Percentiles rank a stretch among this genome's conserved stretches.
These are phyloP conservation scores for Usnea hakonensis DNA, from an alignment of 495 filamentous ascomycete species.

Conservation along the genomic window DNA sequence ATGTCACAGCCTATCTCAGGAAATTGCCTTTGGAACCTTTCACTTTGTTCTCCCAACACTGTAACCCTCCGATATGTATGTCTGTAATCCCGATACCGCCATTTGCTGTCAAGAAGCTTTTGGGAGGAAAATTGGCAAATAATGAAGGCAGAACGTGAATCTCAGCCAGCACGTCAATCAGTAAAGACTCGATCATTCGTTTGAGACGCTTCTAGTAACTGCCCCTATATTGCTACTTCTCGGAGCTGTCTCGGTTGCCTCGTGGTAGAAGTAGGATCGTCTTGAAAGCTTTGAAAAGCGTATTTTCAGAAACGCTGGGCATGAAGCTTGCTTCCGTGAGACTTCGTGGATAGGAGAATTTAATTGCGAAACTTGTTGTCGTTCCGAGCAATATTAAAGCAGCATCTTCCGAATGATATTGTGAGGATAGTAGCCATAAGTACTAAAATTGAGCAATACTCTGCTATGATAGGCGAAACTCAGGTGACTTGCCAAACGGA, in stretches of 20 bases:
- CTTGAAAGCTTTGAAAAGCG: not conserved
- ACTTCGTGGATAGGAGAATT: too few relatives aligned
- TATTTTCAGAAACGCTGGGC: not conserved
- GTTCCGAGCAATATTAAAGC: not conserved
- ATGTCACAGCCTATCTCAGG: too few relatives aligned
- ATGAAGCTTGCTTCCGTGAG: not conserved
- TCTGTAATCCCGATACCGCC: not conserved
- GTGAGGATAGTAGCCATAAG: not conserved
- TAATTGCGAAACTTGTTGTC: not conserved
- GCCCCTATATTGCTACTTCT: not conserved
- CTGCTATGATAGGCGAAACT: not conserved
- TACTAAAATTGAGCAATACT: not conserved
- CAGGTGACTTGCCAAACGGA: not conserved
- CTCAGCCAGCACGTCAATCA: not conserved
- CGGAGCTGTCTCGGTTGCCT: not conserved
- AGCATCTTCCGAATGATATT: not conserved
- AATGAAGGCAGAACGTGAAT: not conserved
- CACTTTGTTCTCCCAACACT: not conserved
- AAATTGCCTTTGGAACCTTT: not conserved
- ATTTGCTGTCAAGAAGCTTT: not conserved
- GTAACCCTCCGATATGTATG: not conserved
- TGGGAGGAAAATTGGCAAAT: not conserved
- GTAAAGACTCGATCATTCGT: not conserved
- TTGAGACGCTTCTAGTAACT: not conserved
- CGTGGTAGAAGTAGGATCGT: not conserved